Evolutionary conservation across 179 eudicot genomes (phyloP).

Genomic region (Camellia oleifera): DNA sequence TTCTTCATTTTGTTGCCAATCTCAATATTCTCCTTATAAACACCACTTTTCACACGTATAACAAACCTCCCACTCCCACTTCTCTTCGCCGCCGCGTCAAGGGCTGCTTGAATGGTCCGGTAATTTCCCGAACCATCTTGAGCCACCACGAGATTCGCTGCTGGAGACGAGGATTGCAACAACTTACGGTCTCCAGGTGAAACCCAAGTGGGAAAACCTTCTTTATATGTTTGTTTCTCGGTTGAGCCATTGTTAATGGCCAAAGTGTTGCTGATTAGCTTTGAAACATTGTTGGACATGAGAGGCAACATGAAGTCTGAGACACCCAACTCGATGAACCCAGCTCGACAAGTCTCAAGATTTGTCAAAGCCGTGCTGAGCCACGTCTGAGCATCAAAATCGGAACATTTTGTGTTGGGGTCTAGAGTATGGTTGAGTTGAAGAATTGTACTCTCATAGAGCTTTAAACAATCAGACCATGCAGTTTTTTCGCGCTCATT

Average conservation of each 20-base stretch:
- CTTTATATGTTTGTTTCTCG: background rate
- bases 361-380: slow-evolving; percentile 73
- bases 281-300: slow-evolving; percentile 57
- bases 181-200: slow-evolving; percentile 16
- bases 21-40: slow-evolving; percentile 30
- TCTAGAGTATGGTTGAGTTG: slow-evolving; percentile 59
- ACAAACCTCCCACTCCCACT: slow-evolving; percentile 21
- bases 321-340: slow-evolving; percentile 57
- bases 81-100: slow-evolving; percentile 22
- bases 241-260: slow-evolving; percentile 34
- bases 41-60: slow-evolving; percentile 27
- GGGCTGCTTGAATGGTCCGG: slow-evolving; percentile 21
- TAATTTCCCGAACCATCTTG: slow-evolving; percentile 25
- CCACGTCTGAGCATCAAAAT: slow-evolving; percentile 76
- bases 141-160: slow-evolving; percentile 21
- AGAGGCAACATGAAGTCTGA: slow-evolving; percentile 44
- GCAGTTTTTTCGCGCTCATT: slow-evolving; percentile 48
- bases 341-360: slow-evolving; percentile 64
- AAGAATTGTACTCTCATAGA: slow-evolving; percentile 52
- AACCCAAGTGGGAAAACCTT: slow-evolving; percentile 30
- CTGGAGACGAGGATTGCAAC: slow-evolving; percentile 13
- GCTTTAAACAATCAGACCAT: slow-evolving; percentile 60
- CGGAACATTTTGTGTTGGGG: slow-evolving; percentile 32
- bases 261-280: slow-evolving; percentile 59
- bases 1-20: slow-evolving; percentile 23